Conservation (phyloP, 164 flowering plant genomes). For the Berberis vulgaris region DNA sequence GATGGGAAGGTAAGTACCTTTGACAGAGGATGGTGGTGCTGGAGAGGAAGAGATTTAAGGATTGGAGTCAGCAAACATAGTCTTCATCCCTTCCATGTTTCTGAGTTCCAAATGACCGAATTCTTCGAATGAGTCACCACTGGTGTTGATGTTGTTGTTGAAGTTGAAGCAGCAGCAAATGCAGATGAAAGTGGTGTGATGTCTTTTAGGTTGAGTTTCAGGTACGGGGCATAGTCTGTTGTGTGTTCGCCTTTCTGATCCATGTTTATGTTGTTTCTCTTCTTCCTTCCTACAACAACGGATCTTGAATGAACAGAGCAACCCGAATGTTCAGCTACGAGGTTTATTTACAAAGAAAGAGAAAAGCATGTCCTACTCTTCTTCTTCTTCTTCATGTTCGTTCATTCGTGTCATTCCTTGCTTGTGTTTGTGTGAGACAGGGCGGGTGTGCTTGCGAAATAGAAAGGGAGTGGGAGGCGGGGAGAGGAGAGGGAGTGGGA, state of each 20-base stretch:
- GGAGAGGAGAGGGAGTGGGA: too few relatives aligned
- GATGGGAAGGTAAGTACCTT: constrained; percentile 6
- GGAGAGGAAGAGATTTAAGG: constrained; percentile 53
- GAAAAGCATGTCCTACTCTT: too few relatives aligned
- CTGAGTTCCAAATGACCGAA: neutral
- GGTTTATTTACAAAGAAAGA: too few relatives aligned
- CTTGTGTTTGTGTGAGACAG: too few relatives aligned
- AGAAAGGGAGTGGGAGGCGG: too few relatives aligned
- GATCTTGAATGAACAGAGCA: too few relatives aligned
- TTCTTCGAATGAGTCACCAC: neutral
- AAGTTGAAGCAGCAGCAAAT: neutral
- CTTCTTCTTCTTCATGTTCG: too few relatives aligned
- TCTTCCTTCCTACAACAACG: neutral
- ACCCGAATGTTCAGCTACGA: too few relatives aligned
- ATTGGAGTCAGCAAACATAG: constrained; percentile 58
- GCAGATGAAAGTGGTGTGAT: constrained; percentile 27
- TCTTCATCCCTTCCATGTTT: constrained; percentile 17
- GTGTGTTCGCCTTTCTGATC: constrained; percentile 15
- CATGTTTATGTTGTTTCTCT: neutral
- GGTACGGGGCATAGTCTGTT: constrained; percentile 57
- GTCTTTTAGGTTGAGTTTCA: constrained; percentile 46
- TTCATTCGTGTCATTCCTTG: too few relatives aligned
- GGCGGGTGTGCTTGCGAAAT: too few relatives aligned
- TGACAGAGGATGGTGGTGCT: constrained; percentile 28
- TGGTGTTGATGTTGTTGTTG: neutral